These are phyloP conservation scores for Ramularia endophylla DNA, from an alignment of 2,329 filamentous ascomycete species.

Conservation along the genomic window DNA sequence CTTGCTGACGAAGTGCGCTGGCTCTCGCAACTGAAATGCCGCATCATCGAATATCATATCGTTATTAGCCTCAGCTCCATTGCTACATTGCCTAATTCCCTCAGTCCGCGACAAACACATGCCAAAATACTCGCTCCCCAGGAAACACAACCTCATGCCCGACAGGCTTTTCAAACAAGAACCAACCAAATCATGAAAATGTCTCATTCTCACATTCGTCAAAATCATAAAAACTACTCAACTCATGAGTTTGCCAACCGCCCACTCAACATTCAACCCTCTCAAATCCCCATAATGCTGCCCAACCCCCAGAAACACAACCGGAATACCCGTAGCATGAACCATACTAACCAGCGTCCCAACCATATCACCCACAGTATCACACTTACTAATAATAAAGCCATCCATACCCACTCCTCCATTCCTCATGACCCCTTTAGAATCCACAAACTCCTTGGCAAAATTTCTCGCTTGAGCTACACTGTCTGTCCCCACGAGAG, in stretches of 20 bases:
- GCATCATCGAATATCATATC: too few relatives aligned
- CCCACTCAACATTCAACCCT: constrained; percentile 59
- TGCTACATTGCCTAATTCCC: too few relatives aligned
- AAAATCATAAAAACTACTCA: too few relatives aligned
- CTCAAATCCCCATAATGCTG: constrained; percentile 63
- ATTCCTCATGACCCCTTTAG: constrained; percentile 30
- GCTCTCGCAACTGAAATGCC: too few relatives aligned
- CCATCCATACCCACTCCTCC: constrained; percentile 76
- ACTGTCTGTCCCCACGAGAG: constrained; percentile 89
- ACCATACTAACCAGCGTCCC: constrained; percentile 94
- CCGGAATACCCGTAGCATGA: constrained; percentile 88
- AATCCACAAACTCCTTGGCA: constrained; percentile 68
- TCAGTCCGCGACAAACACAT: too few relatives aligned
- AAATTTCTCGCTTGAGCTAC: constrained; percentile 96
- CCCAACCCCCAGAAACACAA: constrained; percentile 78
- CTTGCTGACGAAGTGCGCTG: too few relatives aligned
- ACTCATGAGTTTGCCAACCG: constrained; percentile 57
- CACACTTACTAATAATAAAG: constrained; percentile 98
- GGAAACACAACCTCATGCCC: too few relatives aligned
- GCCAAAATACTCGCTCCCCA: too few relatives aligned
- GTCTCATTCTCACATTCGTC: too few relatives aligned
- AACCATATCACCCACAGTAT: constrained; percentile 99
- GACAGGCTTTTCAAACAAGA: too few relatives aligned
- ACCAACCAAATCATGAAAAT: too few relatives aligned
- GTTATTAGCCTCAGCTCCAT: too few relatives aligned